These are phyloP conservation scores for Rhodocollybia butyracea DNA, from an alignment of 768 basidiomycete species.

Conservation along the genomic window DNA sequence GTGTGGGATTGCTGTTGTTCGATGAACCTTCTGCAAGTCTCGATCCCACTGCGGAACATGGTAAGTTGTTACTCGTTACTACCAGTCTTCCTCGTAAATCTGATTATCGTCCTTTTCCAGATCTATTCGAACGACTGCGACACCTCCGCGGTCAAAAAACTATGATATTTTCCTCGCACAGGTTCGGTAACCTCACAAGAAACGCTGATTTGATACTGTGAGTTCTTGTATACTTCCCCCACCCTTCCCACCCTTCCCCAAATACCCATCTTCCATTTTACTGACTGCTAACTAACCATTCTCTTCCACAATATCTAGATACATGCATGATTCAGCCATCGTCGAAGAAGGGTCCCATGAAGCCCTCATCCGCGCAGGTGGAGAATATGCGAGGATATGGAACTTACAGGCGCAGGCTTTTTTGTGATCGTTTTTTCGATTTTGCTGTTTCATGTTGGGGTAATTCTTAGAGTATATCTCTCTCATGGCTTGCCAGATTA, in stretches of 20 bases:
- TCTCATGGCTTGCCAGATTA: no score
- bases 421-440: no score
- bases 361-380: conserved; percentile 46
- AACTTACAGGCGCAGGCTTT: conserved; percentile 72
- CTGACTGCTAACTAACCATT: conserved; percentile 21
- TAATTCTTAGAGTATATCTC: no score
- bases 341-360: conserved; percentile 69
- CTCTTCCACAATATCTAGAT: conserved; percentile 39
- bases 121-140: conserved; percentile 70
- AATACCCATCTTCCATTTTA: neutral
- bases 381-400: conserved; percentile 76
- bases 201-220: conserved; percentile 71
- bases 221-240: conserved; percentile 19
- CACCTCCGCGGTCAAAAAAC: conserved; percentile 70
- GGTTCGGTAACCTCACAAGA: conserved; percentile 67
- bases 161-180: conserved; percentile 79
- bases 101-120: no score
- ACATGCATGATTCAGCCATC: conserved; percentile 62
- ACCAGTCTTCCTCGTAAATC: neutral
- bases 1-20: conserved; percentile 60
- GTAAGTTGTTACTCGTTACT: neutral
- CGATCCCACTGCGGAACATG: conserved; percentile 76
- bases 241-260: neutral
- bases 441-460: no score
- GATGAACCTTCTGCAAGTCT: conserved; percentile 74